These are phyloP conservation scores for Pseudonitzschia multistriata DNA, from an alignment of 108 stramenopile species.

Conservation along the genomic window DNA sequence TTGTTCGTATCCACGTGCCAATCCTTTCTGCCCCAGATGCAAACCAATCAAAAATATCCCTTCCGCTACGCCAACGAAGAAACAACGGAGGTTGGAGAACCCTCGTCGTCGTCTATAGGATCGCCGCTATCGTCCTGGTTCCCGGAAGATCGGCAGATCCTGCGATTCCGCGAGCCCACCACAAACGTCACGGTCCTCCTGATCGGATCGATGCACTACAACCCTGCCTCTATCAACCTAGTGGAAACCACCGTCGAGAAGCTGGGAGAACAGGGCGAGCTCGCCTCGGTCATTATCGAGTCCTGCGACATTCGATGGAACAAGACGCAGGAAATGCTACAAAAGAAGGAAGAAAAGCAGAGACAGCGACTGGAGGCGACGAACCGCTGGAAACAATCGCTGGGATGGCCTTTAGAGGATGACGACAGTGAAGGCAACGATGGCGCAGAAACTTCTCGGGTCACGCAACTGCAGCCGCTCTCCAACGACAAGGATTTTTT, in stretches of 20 bases:
- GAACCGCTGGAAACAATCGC: not conserved
- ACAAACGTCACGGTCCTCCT: slow-evolving; percentile 51
- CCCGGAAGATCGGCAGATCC: slow-evolving; percentile 31
- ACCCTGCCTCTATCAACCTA: slow-evolving; percentile 57
- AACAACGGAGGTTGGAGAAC: no score
- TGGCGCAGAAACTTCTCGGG: not conserved
- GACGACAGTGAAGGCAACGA: not conserved
- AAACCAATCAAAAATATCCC: no score
- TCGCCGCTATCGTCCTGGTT: not conserved
- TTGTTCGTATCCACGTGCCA: not conserved
- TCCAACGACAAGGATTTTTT: slow-evolving; percentile 37
- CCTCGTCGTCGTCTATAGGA: not conserved
- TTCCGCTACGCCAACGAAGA: not conserved
- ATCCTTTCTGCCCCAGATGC: not conserved
- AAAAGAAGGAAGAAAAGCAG: not conserved
- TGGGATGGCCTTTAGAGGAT: no score
- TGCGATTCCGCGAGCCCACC: slow-evolving; percentile 57
- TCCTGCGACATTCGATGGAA: slow-evolving; percentile 67
- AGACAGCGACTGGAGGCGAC: not conserved
- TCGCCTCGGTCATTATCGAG: slow-evolving; percentile 63
- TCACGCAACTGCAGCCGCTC: not conserved
- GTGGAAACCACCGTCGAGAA: slow-evolving; percentile 40
- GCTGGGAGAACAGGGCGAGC: slow-evolving; percentile 31
- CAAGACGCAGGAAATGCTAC: slow-evolving; percentile 39
- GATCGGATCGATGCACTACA: slow-evolving; percentile 64